phyloP scores from a whole-genome alignment of 306 rosid genomes.

The Acmispon strigosus region DNA sequence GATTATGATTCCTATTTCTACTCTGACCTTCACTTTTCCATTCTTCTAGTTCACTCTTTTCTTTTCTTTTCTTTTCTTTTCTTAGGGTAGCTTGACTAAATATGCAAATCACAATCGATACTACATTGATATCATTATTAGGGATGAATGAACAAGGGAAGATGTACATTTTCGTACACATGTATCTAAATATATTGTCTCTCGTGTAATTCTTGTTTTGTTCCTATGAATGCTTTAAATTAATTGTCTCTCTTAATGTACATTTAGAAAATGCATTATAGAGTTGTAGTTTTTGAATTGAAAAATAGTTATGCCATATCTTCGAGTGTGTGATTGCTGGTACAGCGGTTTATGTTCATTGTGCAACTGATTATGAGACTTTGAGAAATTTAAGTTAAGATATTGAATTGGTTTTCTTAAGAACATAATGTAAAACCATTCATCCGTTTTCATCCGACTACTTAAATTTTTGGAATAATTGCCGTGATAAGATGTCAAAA shows the following conservation, averaged over 20 bases:
- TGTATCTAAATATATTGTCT: conserved; percentile 13
- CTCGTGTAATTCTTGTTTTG: neutral
- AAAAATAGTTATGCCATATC: neutral
- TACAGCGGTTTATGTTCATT: neutral
- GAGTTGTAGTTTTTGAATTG: neutral
- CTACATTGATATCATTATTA: conserved; percentile 7
- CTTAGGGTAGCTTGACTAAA: conserved; percentile 14
- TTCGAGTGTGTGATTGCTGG: neutral
- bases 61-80: neutral
- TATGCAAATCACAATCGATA: conserved; percentile 10
- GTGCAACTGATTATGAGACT: neutral
- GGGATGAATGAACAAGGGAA: conserved; percentile 15
- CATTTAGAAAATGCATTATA: neutral
- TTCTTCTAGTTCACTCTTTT: neutral
- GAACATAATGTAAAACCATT: no score
- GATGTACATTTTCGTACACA: conserved; percentile 15
- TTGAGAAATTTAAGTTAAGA: neutral
- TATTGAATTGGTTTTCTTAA: neutral
- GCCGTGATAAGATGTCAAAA: no score
- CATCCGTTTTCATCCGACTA: no score
- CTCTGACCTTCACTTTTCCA: conserved; percentile 13
- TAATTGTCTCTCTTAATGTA: neutral
- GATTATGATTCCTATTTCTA: conserved; percentile 5
- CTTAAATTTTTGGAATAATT: no score
- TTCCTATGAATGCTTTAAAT: neutral